Base-by-base conservation (phyloP, 257 asterid species). In the Ilex asprella region DNA sequence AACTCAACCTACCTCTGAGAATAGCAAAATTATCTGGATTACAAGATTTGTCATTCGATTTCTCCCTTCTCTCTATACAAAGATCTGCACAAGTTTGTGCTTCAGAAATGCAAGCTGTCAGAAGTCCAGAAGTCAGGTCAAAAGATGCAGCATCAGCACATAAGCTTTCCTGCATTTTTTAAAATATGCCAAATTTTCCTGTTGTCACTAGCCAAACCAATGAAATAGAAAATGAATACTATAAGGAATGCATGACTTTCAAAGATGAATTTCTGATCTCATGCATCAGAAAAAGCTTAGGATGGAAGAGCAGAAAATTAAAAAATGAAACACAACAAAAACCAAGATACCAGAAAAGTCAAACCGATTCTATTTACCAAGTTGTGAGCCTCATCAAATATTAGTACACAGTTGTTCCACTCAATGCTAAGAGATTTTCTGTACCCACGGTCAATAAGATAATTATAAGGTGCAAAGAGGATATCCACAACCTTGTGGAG, bases 381-480 rank as follows among this genome's bases (percentile, higher is more conserved):
- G 87, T 92, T 92, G 81, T 92, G 99, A 74, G 99, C 99, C 83
- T 92, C 99, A 78, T 92, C 99, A 74, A 92, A 92, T 72, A 92
- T 89, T 61, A 92, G 95, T 71, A 87, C 81, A 83, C 96, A 83
- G 72, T 76, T 84, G 49, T 60, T 61, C 99, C 96, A 89, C 69
- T 82, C 82, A 50, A 83, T 79, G 68, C 75, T 80, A 71, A 89
- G 69, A 60, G 91, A 76, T 65, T 81, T 87, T 65, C 96, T 75
- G 71, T 79, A 71, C 62, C 85, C 87, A 50, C 87, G 95, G 64
- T 92, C 97, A 65, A 92, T 89, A 67, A 92, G 99, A 77, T 92
- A 92, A 78, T 92, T 92, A 88, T 92, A 92, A 69, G 99, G 99
- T 10, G 94, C 95, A 81, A 92, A 92, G 80, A 92, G 70, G 78